These are phyloP conservation scores for Leucosporidium yakuticum DNA, from an alignment of 768 basidiomycete species.

Conservation along the genomic window DNA sequence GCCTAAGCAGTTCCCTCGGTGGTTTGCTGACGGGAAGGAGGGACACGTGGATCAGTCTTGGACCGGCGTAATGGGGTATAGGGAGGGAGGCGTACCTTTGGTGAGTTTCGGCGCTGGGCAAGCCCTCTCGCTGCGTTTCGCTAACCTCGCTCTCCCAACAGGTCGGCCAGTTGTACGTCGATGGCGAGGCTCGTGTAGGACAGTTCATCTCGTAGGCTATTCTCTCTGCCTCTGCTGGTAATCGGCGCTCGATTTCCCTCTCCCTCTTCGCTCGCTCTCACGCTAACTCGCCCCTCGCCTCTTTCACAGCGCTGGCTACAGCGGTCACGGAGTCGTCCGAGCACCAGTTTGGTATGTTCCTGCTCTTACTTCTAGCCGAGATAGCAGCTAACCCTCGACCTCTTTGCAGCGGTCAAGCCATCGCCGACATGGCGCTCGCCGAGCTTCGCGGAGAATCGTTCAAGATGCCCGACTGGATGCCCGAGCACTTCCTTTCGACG, in stretches of 20 bases:
- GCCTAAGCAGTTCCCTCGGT: constrained; percentile 46
- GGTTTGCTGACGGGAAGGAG: constrained; percentile 40
- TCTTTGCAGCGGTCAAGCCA: not conserved
- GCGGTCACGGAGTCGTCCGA: constrained; percentile 33
- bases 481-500: not conserved
- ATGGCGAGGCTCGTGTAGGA: constrained; percentile 10
- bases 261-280: too few relatives aligned
- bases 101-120: not conserved
- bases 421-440: not conserved
- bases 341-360: constrained; percentile 24
- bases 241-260: not conserved
- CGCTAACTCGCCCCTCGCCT: not conserved
- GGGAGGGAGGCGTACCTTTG: constrained; percentile 47
- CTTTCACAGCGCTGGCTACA: constrained; percentile 12
- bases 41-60: constrained; percentile 71
- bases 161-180: constrained; percentile 28
- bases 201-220: constrained; percentile 21
- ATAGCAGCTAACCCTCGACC: not conserved
- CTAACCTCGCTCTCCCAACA: not conserved
- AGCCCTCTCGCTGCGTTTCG: not conserved
- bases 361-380: not conserved
- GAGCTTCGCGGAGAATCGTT: not conserved
- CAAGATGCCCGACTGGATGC: not conserved
- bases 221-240: not conserved
- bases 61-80: constrained; percentile 81